Base-by-base conservation (phyloP, 106 monocot genomes). In the Gastrodia elata region DNA sequence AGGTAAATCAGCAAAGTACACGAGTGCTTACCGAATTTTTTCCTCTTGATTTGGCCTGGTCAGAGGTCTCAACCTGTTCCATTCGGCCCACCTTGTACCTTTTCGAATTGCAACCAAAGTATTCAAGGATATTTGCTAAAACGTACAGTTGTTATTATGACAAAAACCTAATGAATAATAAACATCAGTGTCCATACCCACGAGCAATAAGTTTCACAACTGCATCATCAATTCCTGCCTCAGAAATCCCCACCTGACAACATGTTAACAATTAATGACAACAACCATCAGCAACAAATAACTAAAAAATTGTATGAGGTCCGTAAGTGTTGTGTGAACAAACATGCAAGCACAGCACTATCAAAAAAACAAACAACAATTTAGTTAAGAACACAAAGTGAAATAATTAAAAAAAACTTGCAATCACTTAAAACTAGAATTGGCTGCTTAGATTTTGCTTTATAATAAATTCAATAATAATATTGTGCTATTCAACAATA, bases 1-100 rank as follows among this genome's bases (percentile, higher is more conserved):
- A 36, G 20, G 30, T 61, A 61, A 1, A 61, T 9, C 13, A 61
- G 27, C 61, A 30, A 61, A 32, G 32, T 3, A 18, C 37, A 67
- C 22, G 34, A 38, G 7, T 72, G 80, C 92, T 88, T 81, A 97
- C 96, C 38, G 92, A 87, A 76, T 55, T 75, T 76, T 76, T 27
- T 35, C 96, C 96, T 79, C 92, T 90, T 26, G 84, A 35, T 90
- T 97, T 97, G 39, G 96, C 96, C 80, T 97, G 87, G 27, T 80
- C 83, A 33, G 92, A 79, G 13, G 96, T 90, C 75, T 97, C 96
- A 67, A 86, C 70, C 73, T 97, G 96, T 61, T 97, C 96, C 32
- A 97, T 90, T 77, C 96, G 77, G 73, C 96, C 96, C 73, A 97
- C 92, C 86, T 97, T 97, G 77, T 97, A 97, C 79, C 96, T 97